Evolutionary conservation across 768 basidiomycete genomes (phyloP).

Genomic region (Psilocybe cubensis): DNA sequence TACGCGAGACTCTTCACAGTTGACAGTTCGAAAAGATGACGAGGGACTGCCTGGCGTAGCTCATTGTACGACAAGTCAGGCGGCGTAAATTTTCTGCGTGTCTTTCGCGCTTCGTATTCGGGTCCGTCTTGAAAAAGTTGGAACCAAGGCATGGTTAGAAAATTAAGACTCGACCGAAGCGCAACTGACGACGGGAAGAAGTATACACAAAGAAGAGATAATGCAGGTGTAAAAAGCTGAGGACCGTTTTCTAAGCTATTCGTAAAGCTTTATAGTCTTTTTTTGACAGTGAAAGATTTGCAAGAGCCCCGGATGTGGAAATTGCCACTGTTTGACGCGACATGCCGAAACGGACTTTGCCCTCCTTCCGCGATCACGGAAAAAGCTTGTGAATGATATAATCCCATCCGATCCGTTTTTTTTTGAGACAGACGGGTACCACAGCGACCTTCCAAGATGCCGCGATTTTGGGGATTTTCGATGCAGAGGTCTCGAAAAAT

Average conservation of each 20-base stretch:
- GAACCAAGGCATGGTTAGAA: slow-evolving; percentile 47
- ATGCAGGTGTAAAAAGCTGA: neutral
- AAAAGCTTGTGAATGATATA: slow-evolving; percentile 2
- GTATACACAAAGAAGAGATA: neutral
- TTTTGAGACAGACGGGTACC: neutral
- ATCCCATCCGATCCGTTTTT: neutral
- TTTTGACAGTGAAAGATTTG: slow-evolving; percentile 12
- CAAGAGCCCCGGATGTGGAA: slow-evolving; percentile 5
- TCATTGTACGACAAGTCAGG: slow-evolving; percentile 46
- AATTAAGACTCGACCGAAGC: neutral
- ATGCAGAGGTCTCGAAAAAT: neutral
- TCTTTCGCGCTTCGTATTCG: slow-evolving; percentile 50
- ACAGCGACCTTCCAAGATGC: neutral
- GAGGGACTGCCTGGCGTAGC: slow-evolving; percentile 51
- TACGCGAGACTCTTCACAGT: slow-evolving; percentile 48
- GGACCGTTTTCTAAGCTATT: neutral
- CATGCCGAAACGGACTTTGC: slow-evolving; percentile 17
- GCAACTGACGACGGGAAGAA: neutral
- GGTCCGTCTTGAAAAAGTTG: slow-evolving; percentile 50
- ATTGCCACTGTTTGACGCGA: slow-evolving; percentile 13
- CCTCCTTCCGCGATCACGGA: slow-evolving; percentile 20
- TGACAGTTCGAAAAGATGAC: slow-evolving; percentile 47
- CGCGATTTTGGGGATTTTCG: slow-evolving; percentile 1
- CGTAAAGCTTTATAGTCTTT: slow-evolving; percentile 7
- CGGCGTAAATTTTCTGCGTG: slow-evolving; percentile 37